phyloP scores from a whole-genome alignment of 23 red algal species.

The Gracilariopsis chorda region DNA sequence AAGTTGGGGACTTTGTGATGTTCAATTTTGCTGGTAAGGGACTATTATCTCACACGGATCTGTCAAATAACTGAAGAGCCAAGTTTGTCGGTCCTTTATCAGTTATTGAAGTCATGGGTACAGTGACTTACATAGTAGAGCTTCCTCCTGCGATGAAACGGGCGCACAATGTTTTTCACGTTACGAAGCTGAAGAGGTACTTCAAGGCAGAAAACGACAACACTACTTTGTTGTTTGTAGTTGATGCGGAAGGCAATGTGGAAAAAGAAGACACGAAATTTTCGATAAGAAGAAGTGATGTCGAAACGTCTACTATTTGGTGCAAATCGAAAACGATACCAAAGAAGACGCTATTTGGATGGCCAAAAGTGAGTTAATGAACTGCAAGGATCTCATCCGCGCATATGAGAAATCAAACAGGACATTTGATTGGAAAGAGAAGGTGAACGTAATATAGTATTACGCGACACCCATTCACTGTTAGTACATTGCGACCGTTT shows the following conservation, averaged over 20 bases:
- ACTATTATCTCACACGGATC: background rate
- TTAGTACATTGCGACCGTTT: too few relatives aligned
- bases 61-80: background rate
- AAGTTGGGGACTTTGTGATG: background rate
- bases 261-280: background rate
- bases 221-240: background rate
- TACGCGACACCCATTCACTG: too few relatives aligned
- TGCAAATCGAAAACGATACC: background rate
- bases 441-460: too few relatives aligned
- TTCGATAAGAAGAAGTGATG: too few relatives aligned
- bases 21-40: background rate
- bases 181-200: background rate
- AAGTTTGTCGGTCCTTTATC: background rate
- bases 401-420: background rate
- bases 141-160: background rate
- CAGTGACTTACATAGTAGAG: background rate
- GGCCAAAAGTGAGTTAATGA: background rate
- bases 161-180: background rate
- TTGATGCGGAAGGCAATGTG: background rate
- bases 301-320: background rate
- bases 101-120: background rate
- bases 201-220: background rate
- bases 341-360: background rate
- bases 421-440: too few relatives aligned
- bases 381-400: background rate